phyloP scores from a whole-genome alignment of 2,329 filamentous ascomycete species.

The Colletotrichum graminicola region DNA sequence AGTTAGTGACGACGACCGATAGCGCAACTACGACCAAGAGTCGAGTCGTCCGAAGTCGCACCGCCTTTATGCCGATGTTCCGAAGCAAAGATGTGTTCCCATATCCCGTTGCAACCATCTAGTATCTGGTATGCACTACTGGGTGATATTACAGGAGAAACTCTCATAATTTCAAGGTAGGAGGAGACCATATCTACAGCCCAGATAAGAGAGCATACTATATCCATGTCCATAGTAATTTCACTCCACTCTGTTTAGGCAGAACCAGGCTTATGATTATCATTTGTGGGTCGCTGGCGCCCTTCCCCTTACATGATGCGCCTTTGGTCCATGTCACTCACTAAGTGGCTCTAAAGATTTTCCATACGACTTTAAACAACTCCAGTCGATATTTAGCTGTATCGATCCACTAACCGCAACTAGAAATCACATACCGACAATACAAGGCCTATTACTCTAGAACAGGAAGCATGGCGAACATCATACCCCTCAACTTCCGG shows the following conservation, averaged over 20 bases:
- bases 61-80: background rate
- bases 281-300: background rate
- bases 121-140: background rate
- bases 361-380: background rate
- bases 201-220: background rate
- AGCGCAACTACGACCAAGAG: background rate
- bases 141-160: background rate
- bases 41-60: background rate
- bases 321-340: background rate
- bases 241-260: no score
- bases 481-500: constrained; percentile 51
- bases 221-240: no score
- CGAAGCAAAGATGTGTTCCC: background rate
- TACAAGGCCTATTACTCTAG: no score
- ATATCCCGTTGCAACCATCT: background rate
- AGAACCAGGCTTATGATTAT: background rate
- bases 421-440: background rate
- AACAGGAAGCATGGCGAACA: constrained; percentile 35
- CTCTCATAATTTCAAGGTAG: background rate
- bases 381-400: background rate
- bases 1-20: background rate
- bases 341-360: background rate
- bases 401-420: background rate
- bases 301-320: constrained; percentile 5
- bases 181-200: no score